Evolutionary conservation across 176 grass and related monocot genomes (phyloP), one percentile per base, ranked within the genome.

Genomic region (Oropetium thomaeum): DNA sequence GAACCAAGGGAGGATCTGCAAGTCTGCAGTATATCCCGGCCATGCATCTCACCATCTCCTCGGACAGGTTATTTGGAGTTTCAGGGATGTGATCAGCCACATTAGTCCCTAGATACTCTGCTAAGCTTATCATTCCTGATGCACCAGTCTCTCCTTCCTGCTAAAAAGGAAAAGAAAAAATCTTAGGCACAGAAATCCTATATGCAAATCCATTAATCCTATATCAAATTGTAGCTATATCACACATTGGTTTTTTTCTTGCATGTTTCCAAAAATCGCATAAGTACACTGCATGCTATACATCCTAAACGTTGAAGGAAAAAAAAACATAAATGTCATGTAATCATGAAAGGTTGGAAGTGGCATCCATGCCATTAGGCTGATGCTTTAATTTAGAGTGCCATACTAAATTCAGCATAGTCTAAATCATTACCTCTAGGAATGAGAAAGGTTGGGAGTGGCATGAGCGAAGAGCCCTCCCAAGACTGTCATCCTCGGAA

Each of bases 1-100:
- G 69, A 74, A 92, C 77, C 73, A 99, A 83, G 0, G 92, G 96
- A 69, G 96, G 96, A 55, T 96, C 96, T 28, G 89, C 77, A 27
- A 99, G 92, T 65, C 87, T 95, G 83, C 84, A 92, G 73, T 92
- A 99, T 61, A 90, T 70, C 34, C 89, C 92, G 16, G 86, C 85
- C 89, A 95, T 99, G 79, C 89, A 92, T 83, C 89, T 89, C 60
- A 99, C 92, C 89, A 99, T 92, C 67, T 96, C 92, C 71, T 99
- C 96, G 0, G 89, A 89, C 35, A 99, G 87, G 66, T 96, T 99
- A 82, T 92, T 99, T 0, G 96, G 96, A 51, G 92, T 88, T 32
- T 99, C 96, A 41, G 92, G 87, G 60, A 99, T 87, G 73, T 88
- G 84, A 55, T 99, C 96, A 57, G 82, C 80, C 51, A 99, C 82